Evolutionary conservation across 2,329 filamentous ascomycete genomes (phyloP).

Genomic region (Aureobasidium pullulans): DNA sequence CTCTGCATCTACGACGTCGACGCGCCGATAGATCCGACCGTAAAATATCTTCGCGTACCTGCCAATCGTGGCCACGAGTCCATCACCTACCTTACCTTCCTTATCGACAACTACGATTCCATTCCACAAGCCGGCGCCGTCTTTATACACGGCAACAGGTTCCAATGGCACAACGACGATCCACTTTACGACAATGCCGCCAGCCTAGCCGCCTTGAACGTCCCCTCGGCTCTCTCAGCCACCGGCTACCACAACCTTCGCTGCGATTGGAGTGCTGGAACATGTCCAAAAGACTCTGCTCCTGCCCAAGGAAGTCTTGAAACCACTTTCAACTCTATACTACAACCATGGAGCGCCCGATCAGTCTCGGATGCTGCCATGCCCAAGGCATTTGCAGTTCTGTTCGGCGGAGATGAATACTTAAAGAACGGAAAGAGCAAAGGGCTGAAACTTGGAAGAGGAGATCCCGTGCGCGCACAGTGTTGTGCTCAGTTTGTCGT

Average conservation of each 20-base stretch:
- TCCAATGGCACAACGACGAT: conserved; percentile 51
- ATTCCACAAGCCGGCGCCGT: conserved; percentile 49
- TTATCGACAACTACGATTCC: conserved; percentile 52
- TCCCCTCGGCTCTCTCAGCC: conserved; percentile 31
- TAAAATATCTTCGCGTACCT: conserved; percentile 34
- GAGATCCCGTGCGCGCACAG: neutral
- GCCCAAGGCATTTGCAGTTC: conserved; percentile 46
- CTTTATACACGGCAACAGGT: conserved; percentile 53
- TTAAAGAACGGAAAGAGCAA: conserved; percentile 14
- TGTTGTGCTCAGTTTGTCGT: conserved; percentile 54
- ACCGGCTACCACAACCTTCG: conserved; percentile 43
- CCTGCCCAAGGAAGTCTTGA: conserved; percentile 15
- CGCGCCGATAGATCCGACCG: conserved; percentile 23
- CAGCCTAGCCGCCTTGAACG: conserved; percentile 33
- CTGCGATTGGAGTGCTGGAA: conserved; percentile 43
- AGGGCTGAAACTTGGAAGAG: conserved; percentile 42
- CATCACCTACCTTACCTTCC: conserved; percentile 53
- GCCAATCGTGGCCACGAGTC: conserved; percentile 53
- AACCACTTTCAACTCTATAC: conserved; percentile 36
- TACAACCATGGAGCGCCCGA: conserved; percentile 14
- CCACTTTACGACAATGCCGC: conserved; percentile 40
- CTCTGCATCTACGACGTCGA: conserved; percentile 41
- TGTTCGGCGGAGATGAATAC: conserved; percentile 14
- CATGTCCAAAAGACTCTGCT: conserved; percentile 26
- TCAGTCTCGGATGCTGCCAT: conserved; percentile 28